A percentile compares a stretch with the other conserved stretches of the same genome.
Conservation (phyloP, 116 monocot species). For the Papilionanthe hybrid region DNA sequence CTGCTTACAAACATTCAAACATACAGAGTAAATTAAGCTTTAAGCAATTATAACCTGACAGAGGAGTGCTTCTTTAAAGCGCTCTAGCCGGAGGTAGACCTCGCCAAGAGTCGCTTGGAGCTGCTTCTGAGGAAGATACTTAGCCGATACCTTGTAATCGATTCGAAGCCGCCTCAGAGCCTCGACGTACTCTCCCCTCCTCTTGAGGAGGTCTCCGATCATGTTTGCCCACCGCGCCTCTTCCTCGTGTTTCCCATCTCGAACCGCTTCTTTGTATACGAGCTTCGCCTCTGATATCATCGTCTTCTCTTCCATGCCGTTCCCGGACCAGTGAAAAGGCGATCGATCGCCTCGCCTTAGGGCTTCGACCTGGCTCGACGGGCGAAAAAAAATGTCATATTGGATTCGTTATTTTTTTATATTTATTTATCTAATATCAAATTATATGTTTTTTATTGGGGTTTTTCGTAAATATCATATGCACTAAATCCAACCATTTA, state of each 20-base stretch:
- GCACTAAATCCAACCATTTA: no score
- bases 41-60: slow-evolving; percentile 46
- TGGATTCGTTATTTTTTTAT: background rate
- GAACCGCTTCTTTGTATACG: slow-evolving; percentile 45
- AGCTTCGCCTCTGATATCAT: slow-evolving; percentile 53
- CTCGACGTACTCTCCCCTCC: slow-evolving; percentile 76
- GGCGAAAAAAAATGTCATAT: background rate
- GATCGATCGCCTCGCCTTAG: slow-evolving; percentile 1
- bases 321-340: background rate
- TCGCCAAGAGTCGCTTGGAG: slow-evolving; percentile 86
- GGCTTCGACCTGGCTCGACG: background rate
- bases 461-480: no score
- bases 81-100: slow-evolving; percentile 63
- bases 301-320: slow-evolving; percentile 28
- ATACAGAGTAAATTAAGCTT: background rate
- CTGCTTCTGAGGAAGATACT: slow-evolving; percentile 75
- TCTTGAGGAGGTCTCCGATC: slow-evolving; percentile 70
- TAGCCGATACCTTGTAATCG: slow-evolving; percentile 72
- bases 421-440: no score
- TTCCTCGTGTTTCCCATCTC: slow-evolving; percentile 74
- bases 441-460: no score
- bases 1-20: background rate
- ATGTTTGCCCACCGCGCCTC: slow-evolving; percentile 84
- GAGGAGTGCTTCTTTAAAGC: slow-evolving; percentile 52
- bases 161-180: slow-evolving; percentile 78